Base-by-base conservation (phyloP, 305 asterid species). In the Fraxinus greggii region DNA sequence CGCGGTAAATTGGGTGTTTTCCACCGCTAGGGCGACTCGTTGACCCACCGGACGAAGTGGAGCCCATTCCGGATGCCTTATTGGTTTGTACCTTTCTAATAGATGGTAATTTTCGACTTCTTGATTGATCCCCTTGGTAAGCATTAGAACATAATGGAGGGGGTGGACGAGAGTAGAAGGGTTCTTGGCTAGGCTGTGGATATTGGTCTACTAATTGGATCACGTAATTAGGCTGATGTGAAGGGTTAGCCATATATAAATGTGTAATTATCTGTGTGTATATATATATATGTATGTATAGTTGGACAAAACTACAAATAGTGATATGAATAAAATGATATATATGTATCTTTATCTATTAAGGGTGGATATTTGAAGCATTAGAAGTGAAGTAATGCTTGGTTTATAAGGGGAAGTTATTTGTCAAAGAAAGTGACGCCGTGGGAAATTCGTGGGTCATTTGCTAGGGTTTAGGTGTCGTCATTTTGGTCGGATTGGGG, bases 1-100 rank as follows among this genome's bases (percentile, higher is more conserved):
- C 93, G 0, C 90, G 90, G 78, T 82, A 88, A 0, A 13, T 0
- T 0, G 90, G 82, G 86, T 91, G 90, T 42, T 88, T 88, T 7
- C 90, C 82, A 38, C 77, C 28, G 31, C 78, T 12, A 0, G 86
- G 82, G 4, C 88, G 87, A 84, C 82, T 26, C 1, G 15, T 7
- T 23, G 70, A 56, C n/a, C 73, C 33, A 26, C 73, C n/a, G n/a
- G 73, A 67, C 3, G 36, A 67, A 15, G 74, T 28, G 9, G 74
- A 13, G 1, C 74, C 19, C 74, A 28, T 45, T 5, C 88, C 3
- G 7, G 74, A 15, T 75, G 85, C 7, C 76, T 35, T 21, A 5
- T 19, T n/a, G 83, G 76, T 84, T 77, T 86, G 86, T 48, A 83
- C 78, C 82, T 88, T 91, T 69, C 72, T 85, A 10, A 81, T 75